These are phyloP conservation scores for Periconia macrospinosa DNA, from an alignment of 2,329 filamentous ascomycete species.

Conservation along the genomic window DNA sequence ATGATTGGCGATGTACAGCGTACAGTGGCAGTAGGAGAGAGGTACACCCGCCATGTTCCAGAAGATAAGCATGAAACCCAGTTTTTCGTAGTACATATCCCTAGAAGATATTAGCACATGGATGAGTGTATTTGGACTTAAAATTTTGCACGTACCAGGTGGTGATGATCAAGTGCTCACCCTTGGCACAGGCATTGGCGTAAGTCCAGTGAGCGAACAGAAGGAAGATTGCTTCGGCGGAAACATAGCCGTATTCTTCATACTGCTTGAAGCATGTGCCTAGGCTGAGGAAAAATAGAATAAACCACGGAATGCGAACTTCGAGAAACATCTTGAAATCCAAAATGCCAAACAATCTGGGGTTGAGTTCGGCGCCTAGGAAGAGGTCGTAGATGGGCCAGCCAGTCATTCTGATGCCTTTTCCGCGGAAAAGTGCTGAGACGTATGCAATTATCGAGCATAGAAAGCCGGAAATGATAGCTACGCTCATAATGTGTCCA, in stretches of 20 bases:
- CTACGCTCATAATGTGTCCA: conserved; percentile 87
- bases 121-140: background rate
- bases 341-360: conserved; percentile 78
- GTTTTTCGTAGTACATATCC: conserved; percentile 98
- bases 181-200: conserved; percentile 89
- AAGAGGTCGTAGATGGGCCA: conserved; percentile 84
- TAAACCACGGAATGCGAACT: conserved; percentile 89
- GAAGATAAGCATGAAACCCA: conserved; percentile 97
- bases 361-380: conserved; percentile 87
- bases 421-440: conserved; percentile 78
- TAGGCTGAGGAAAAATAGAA: conserved; percentile 76
- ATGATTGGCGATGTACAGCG: conserved; percentile 85
- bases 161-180: conserved; percentile 84
- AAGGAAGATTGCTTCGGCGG: conserved; percentile 80
- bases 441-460: conserved; percentile 84
- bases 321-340: conserved; percentile 98
- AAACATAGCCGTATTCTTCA: conserved; percentile 82
- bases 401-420: conserved; percentile 89
- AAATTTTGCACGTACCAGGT: conserved; percentile 63
- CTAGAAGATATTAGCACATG: conserved; percentile 37
- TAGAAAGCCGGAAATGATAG: conserved; percentile 85
- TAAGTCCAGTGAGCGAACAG: conserved; percentile 91
- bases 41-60: conserved; percentile 94
- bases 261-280: conserved; percentile 81
- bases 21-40: conserved; percentile 91